phyloP scores from a whole-genome alignment of 352 stramenopile genomes.

The Aphanomyces euteiches region DNA sequence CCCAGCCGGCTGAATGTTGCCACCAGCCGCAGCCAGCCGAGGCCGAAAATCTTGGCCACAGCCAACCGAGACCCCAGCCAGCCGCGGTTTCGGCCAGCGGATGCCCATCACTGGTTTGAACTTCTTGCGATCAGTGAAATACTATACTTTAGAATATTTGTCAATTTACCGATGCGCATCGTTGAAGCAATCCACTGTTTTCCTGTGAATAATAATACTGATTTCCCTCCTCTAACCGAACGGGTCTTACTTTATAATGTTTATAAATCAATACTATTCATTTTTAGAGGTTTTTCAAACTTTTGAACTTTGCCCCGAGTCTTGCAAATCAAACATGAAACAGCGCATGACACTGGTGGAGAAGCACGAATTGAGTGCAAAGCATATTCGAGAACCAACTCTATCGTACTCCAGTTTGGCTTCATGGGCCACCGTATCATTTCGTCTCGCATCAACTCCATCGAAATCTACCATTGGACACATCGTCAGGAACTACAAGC shows the following conservation, averaged over 20 bases:
- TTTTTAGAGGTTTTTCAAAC: slow-evolving; percentile 4
- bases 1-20: no score
- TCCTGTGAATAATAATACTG: no score
- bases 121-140: no score
- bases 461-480: background rate
- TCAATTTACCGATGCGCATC: no score
- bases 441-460: slow-evolving; percentile 1
- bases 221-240: background rate
- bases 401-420: slow-evolving; percentile 4
- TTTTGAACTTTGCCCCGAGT: slow-evolving; percentile 13
- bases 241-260: slow-evolving; percentile 12
- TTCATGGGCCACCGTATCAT: background rate
- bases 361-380: background rate
- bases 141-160: no score
- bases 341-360: slow-evolving; percentile 6
- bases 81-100: no score
- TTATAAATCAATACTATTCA: slow-evolving; percentile 1
- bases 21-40: no score
- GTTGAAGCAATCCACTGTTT: no score
- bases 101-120: no score
- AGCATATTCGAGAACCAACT: slow-evolving; percentile 8
- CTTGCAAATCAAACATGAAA: background rate
- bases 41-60: no score
- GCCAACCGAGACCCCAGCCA: no score
- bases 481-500: slow-evolving; percentile 7